Percentiles rank a stretch among this genome's conserved stretches.
These are phyloP conservation scores for Cryptococcus sp. DNA, from an alignment of 1,284 basidiomycete species.

Conservation along the genomic window DNA sequence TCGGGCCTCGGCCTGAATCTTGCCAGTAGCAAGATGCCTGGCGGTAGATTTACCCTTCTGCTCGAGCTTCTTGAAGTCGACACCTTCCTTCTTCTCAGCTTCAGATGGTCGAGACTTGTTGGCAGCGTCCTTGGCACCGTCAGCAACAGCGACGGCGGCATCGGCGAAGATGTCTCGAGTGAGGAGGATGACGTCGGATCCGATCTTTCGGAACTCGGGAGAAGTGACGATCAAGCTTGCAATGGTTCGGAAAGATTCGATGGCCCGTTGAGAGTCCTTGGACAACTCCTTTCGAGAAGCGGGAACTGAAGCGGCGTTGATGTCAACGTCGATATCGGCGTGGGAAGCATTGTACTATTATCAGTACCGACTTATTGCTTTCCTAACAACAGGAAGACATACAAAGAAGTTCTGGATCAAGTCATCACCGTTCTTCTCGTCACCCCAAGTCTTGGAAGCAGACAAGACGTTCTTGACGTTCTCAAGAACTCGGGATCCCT, in stretches of 20 bases:
- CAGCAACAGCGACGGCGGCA: slow-evolving; percentile 37
- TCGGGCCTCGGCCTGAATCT: slow-evolving; percentile 36
- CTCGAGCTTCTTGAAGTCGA: slow-evolving; percentile 41
- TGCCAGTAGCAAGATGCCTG: slow-evolving; percentile 38
- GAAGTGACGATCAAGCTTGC: slow-evolving; percentile 48
- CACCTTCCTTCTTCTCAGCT: slow-evolving; percentile 41
- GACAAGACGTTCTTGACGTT: slow-evolving; percentile 38
- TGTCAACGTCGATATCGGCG: slow-evolving; percentile 38
- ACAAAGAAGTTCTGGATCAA: slow-evolving; percentile 48
- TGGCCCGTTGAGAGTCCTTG: slow-evolving; percentile 42
- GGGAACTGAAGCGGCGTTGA: slow-evolving; percentile 22
- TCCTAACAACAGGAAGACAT: slow-evolving; percentile 6
- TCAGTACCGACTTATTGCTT: background rate
- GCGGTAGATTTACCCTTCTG: slow-evolving; percentile 44
- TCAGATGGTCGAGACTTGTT: slow-evolving; percentile 38
- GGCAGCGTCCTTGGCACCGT: slow-evolving; percentile 35
- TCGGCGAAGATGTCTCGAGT: slow-evolving; percentile 50
- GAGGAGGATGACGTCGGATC: slow-evolving; percentile 47
- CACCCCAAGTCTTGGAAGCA: slow-evolving; percentile 38
- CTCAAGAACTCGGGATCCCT: slow-evolving; percentile 42
- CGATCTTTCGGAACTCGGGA: slow-evolving; percentile 45
- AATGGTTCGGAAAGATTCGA: slow-evolving; percentile 48
- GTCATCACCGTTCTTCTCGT: slow-evolving; percentile 49
- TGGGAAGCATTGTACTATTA: slow-evolving; percentile 34
- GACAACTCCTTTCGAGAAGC: slow-evolving; percentile 37